phyloP scores from a whole-genome alignment of 768 basidiomycete genomes.

The Asterophora lycoperdoides region DNA sequence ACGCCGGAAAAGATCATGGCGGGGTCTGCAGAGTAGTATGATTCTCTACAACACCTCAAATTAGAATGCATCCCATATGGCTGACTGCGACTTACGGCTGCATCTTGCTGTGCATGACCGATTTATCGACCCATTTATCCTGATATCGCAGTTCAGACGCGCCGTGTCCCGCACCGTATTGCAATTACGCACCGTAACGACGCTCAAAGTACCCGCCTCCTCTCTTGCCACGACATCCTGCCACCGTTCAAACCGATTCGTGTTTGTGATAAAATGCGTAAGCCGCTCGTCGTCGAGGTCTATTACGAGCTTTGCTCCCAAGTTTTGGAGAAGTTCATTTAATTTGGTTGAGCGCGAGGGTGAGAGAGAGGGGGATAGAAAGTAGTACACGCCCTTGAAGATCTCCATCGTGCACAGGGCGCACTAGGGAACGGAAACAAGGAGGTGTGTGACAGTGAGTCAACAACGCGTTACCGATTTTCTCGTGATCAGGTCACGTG shows the following conservation, averaged over 20 bases:
- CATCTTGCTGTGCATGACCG: constrained; percentile 49
- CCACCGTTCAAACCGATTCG: constrained; percentile 53
- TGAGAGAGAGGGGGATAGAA: constrained; percentile 45
- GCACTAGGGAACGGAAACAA: no score
- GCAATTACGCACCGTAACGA: constrained; percentile 34
- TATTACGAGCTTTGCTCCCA: no score
- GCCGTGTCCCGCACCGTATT: not conserved
- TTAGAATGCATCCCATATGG: not conserved
- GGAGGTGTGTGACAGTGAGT: constrained; percentile 8
- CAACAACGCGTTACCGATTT: constrained; percentile 13
- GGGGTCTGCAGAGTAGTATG: constrained; percentile 74
- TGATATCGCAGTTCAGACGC: constrained; percentile 15
- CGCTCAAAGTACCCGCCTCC: constrained; percentile 21
- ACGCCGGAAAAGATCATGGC: constrained; percentile 80
- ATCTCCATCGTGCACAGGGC: constrained; percentile 14
- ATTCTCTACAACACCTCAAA: constrained; percentile 31
- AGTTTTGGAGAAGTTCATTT: no score
- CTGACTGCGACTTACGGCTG: constrained; percentile 44
- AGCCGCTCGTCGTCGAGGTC: constrained; percentile 29
- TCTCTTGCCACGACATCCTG: constrained; percentile 30
- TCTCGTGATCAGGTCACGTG: constrained; percentile 1
- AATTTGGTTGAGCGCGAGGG: constrained; percentile 29
- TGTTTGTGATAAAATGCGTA: constrained; percentile 57
- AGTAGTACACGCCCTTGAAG: constrained; percentile 43
- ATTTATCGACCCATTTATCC: constrained; percentile 70